phyloP scores from a whole-genome alignment of 345 rosid species.

The Lumnitzera littorea region DNA sequence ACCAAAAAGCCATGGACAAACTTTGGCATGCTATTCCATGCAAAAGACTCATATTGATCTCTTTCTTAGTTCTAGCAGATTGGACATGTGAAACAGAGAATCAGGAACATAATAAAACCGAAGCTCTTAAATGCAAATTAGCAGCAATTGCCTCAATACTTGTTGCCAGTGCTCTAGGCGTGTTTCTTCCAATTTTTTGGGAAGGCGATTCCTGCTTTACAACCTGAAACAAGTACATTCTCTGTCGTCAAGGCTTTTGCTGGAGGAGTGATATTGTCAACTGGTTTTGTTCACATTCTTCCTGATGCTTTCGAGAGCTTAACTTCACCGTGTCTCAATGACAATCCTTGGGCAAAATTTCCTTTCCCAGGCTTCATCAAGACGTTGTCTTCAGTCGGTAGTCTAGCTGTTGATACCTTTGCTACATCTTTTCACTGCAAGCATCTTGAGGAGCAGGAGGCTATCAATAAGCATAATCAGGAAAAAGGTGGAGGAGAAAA shows the following conservation, averaged over 20 bases:
- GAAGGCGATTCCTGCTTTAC: constrained; percentile 19
- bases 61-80: too few relatives aligned
- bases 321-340: constrained; percentile 38
- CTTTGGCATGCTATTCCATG: too few relatives aligned
- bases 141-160: constrained; percentile 45
- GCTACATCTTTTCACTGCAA: constrained; percentile 41
- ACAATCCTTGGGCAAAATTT: constrained; percentile 43
- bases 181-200: constrained; percentile 41
- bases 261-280: constrained; percentile 60
- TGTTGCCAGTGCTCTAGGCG: constrained; percentile 44
- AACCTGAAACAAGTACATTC: constrained; percentile 48
- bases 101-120: too few relatives aligned
- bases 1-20: too few relatives aligned
- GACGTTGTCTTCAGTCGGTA: constrained; percentile 49
- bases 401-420: constrained; percentile 46
- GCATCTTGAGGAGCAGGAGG: not conserved
- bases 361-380: constrained; percentile 55
- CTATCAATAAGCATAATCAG: too few relatives aligned
- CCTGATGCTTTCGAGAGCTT: constrained; percentile 51
- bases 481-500: too few relatives aligned
- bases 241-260: constrained; percentile 60
- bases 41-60: too few relatives aligned
- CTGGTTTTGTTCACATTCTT: constrained; percentile 58
- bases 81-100: too few relatives aligned
- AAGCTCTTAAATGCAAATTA: too few relatives aligned